Base-by-base conservation (phyloP, 164 flowering plant species). In the Tetracentron sinense region DNA sequence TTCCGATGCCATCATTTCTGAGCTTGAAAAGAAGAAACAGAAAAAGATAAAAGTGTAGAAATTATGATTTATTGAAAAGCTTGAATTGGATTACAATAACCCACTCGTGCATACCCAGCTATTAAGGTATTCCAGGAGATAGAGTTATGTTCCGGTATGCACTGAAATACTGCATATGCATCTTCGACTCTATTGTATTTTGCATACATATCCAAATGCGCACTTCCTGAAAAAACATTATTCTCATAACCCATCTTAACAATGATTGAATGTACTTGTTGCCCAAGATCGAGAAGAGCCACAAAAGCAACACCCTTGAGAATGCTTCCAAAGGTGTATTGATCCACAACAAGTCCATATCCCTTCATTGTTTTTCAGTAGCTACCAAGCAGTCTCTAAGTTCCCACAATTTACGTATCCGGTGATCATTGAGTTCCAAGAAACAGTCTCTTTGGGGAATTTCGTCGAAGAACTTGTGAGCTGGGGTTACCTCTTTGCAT, bases 101-200 rank as follows among this genome's bases (percentile, higher is more conserved):
- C 76, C 49, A 26, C 30, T 54, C 78, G 76, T 0, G 79, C 81
- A 74, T 64, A 83, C 20, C 88, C 91, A 3, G 73, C 75, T 50
- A 91, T 84, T 58, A 91, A 42, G 4, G 90, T 86, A 78, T 89
- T 91, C 91, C 96, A 91, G 1, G 93, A 81, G 10, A 89, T 89
- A 27, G 67, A 54, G 42, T 87, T 89, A 4, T 78, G 80, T 30
- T 73, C 73, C 0, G 73, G 69, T 67, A 87, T 82, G 69, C 23
- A 14, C 56, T 69, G 68, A 69, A 91, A 87, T 42, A 83, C 79
- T 54, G 21, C 54, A 66, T 52, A 42, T 0, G 96, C 89, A 72
- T 86, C 92, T 54, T 72, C 78, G 54, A 88, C 74, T 52, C 77
- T 77, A 58, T 65, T 56, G 58, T 90, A 87, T 65, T 89, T 88